phyloP scores from a whole-genome alignment of 2,329 filamentous ascomycete genomes.

The Fusarium keratoplasticum region DNA sequence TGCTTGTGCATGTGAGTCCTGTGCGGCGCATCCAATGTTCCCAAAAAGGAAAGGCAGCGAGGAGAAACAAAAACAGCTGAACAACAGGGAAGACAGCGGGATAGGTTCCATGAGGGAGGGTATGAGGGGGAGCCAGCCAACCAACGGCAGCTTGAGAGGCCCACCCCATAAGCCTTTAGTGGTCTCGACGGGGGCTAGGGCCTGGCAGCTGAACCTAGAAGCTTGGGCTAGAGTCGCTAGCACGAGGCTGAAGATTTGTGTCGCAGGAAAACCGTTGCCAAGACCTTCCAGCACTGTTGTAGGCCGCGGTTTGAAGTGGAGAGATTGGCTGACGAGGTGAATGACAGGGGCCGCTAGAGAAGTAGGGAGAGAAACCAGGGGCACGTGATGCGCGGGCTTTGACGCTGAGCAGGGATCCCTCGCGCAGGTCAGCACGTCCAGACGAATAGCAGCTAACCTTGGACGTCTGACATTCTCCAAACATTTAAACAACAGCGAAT shows the following conservation, averaged over 20 bases:
- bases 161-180: conserved; percentile 29
- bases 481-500: conserved; percentile 24
- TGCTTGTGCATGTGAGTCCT: neutral
- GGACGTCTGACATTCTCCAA: conserved; percentile 16
- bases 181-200: conserved; percentile 30
- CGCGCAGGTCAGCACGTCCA: neutral
- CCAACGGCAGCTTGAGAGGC: neutral
- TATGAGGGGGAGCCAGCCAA: conserved; percentile 2
- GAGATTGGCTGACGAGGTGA: conserved; percentile 6
- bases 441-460: conserved; percentile 27
- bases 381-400: conserved; percentile 19
- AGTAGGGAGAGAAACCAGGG: neutral
- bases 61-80: conserved; percentile 7
- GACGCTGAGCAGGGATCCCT: neutral
- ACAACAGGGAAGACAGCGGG: neutral
- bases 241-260: conserved; percentile 31
- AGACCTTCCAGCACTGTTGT: conserved; percentile 4
- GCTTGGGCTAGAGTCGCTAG: conserved; percentile 24
- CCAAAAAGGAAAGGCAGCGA: conserved; percentile 2
- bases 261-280: conserved; percentile 34
- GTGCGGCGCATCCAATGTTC: neutral
- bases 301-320: neutral
- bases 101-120: conserved; percentile 13
- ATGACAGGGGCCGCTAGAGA: conserved; percentile 16
- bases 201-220: conserved; percentile 36